These are phyloP conservation scores for Saccharomyces hybrid DNA, from an alignment of 1,139 yeast species.

Conservation along the genomic window DNA sequence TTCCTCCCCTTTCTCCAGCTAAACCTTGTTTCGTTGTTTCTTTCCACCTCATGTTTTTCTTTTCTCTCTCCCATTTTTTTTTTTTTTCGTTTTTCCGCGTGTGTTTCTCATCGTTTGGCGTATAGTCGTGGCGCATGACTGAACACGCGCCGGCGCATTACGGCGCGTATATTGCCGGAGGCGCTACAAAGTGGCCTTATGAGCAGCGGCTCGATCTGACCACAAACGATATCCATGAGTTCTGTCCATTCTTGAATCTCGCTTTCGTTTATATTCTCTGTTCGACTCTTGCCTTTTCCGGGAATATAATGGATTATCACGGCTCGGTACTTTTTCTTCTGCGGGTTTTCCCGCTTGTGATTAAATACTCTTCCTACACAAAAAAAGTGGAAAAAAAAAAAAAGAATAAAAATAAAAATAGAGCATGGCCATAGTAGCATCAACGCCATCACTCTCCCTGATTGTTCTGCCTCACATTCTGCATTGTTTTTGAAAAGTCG, in stretches of 20 bases:
- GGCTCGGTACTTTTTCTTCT: not conserved
- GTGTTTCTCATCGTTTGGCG: not conserved
- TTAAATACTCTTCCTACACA: not conserved
- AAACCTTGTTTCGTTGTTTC: constrained; percentile 1
- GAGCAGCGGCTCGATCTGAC: not conserved
- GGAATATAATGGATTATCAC: not conserved
- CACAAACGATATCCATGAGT: not conserved
- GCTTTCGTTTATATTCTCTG: not conserved
- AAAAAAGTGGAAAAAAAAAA: not conserved
- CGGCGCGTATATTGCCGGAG: not conserved
- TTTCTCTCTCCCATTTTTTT: not conserved
- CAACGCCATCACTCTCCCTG: not conserved
- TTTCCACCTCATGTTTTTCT: not conserved
- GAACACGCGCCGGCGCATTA: not conserved
- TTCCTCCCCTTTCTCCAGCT: not conserved
- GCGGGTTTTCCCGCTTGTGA: constrained; percentile 1
- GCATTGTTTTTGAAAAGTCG: not conserved
- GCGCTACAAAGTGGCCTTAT: not conserved
- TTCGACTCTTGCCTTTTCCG: not conserved
- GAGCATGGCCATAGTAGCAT: not conserved
- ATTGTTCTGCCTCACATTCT: not conserved
- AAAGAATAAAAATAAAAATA: not conserved
- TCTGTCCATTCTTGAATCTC: not conserved
- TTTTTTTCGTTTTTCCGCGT: not conserved
- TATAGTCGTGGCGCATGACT: not conserved